Base-by-base conservation (phyloP, 305 asterid species). In the Ajuga reptans region DNA sequence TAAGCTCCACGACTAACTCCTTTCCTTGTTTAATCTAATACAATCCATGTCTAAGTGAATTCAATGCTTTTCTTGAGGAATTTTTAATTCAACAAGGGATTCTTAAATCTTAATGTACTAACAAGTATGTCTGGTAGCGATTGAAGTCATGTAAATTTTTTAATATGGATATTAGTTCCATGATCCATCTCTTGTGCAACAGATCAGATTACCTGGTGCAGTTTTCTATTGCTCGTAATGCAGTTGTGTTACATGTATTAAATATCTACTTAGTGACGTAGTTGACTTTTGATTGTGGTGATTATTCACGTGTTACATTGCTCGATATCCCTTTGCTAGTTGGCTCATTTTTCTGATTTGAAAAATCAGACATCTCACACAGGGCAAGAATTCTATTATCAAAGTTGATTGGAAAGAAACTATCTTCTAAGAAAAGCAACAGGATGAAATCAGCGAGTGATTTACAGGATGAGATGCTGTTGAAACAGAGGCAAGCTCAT, bases 281-380 rank as follows among this genome's bases (percentile, higher is more conserved):
- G 64, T 57, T 74, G 17, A 45, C 42, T 50, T 42, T 68, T 58
- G 9, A 21, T 66, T 42, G 57, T 45, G 43, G 46, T 74, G 50
- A 54, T 15, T 63, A n/a, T 52, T 31, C 9, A 29, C 45, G 24
- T 36, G 42, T 61, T 15, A 41, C 21, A 61, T 56, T 72, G 68
- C 62, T 43, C 43, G 68, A 72, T 58, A 37, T 57, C 39, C 72
- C 54, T 72, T 69, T 61, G 77, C 72, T 68, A 67, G 74, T 79
- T 82, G 76, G 80, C 92, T 84, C 89, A 83, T 84, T 83, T 79
- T 84, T 82, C 91, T 87, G 81, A 85, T 90, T 87, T 82, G 93
- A 86, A 84, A 84, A 82, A 14, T 81, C 97, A 93, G 99, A 87
- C 76, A 80, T 93, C 82, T 85, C 99, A 71, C 82, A 86, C 92